Evolutionary conservation across 148 eudicot genomes (phyloP), one percentile per base, ranked within the genome.

Genomic region (Salicornia ramosissima): DNA sequence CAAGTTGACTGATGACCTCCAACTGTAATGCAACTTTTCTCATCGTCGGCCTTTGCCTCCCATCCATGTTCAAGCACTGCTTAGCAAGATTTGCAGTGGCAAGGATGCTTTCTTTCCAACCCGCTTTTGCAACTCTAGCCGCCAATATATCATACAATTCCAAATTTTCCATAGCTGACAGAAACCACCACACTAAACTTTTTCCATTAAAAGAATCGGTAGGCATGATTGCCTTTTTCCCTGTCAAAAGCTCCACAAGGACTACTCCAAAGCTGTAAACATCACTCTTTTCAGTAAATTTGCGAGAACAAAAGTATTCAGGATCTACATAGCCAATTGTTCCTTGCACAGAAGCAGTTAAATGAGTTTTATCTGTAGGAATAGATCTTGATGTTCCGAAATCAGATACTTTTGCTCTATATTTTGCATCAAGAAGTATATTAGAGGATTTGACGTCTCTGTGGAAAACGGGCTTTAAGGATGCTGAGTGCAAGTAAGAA

Each of bases 251-350:
- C 68, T 78, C 81, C 2, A 69, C 74, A 30, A 78, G 70, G 21
- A 78, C 81, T 0, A 73, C 81, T 42, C 77, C 81, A 55, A 78
- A 73, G 42, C 81, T 73, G 54, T 78, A 78, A 21, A 68, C 74
- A 36, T 78, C 81, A 18, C 81, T 73, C 69, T 78, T 78, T 40
- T 73, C 77, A 43, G 81, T 78, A 25, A 78, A 70, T 10, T 73
- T 67, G 62, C 64, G 68, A 24, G 77, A 55, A 2, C 55, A 73
- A 26, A 78, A 78, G 59, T 78, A 78, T 66, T 78, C 77, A 0
- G 81, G 81, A 53, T 78, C 81, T 33, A 78, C 19, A 65, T 78
- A 78, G 1, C 77, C 81, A 28, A 79, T 74, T 22, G 82, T 79
- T 19, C 82, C 82, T 6, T 51, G 53, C 42, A 79, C 82, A 1